Conservation (phyloP, 805 yeast genomes). For the Brettanomyces bruxellensis region DNA sequence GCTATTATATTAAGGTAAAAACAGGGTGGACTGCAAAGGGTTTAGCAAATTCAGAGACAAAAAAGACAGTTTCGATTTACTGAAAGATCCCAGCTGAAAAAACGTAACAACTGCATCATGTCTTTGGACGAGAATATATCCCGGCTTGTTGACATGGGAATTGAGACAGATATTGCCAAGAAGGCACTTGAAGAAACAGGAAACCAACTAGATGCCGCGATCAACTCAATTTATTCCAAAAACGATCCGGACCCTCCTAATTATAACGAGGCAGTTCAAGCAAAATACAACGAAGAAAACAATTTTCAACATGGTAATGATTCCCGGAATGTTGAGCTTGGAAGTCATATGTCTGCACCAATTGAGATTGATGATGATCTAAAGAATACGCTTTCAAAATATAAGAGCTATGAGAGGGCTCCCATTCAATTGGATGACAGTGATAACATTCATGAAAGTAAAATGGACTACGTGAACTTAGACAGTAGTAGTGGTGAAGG, state of each 20-base stretch:
- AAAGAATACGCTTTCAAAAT: neutral
- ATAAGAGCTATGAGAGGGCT: neutral
- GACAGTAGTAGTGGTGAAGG: neutral
- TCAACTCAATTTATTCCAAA: conserved; percentile 25
- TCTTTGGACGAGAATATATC: conserved; percentile 16
- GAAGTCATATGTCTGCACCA: neutral
- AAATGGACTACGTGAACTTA: conserved; percentile 14
- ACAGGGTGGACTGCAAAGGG: too few relatives aligned
- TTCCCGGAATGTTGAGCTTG: too few relatives aligned
- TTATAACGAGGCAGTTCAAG: neutral
- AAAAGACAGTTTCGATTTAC: too few relatives aligned
- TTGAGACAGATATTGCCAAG: conserved; percentile 15
- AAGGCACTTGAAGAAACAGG: conserved; percentile 24
- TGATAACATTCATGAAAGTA: conserved; percentile 15
- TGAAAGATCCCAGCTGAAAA: too few relatives aligned
- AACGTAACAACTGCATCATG: conserved; percentile 2
- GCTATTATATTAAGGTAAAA: too few relatives aligned
- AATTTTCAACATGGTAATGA: neutral
- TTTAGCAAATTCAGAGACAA: too few relatives aligned
- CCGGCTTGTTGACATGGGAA: conserved; percentile 20
- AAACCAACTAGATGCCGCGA: conserved; percentile 27
- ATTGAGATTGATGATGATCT: neutral
- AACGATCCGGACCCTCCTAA: conserved; percentile 4
- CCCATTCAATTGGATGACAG: conserved; percentile 9
- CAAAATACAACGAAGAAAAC: neutral